Evolutionary conservation across 2,329 filamentous ascomycete genomes (phyloP).

Genomic region (Monilinia fructigena): DNA sequence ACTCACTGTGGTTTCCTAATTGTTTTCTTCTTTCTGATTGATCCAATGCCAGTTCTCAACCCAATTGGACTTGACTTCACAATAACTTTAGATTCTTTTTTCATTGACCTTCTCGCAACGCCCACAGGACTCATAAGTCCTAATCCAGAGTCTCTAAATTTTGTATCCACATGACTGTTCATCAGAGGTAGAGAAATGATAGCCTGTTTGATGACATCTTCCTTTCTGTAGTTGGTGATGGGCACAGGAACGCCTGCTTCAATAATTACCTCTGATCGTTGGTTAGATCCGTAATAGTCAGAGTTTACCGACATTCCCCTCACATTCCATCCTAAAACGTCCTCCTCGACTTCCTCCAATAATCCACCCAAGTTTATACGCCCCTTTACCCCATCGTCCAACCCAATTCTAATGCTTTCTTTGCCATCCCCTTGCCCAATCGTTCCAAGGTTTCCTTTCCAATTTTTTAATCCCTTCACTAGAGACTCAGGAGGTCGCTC

Average conservation of each 20-base stretch:
- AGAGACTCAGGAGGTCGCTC: neutral
- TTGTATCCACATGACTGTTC: neutral
- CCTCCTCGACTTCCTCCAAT: conserved; percentile 15
- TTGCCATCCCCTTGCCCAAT: neutral
- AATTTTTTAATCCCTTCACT: too few species aligned
- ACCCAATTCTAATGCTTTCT: neutral
- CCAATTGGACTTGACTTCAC: neutral
- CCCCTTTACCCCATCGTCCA: neutral
- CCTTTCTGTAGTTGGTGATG: conserved; percentile 8
- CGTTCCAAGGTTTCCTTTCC: neutral
- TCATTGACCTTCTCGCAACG: neutral
- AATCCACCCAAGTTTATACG: conserved; percentile 5
- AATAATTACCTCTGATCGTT: neutral
- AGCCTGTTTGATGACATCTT: neutral
- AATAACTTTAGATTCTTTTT: neutral
- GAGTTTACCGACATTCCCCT: conserved; percentile 3
- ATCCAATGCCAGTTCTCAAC: conserved; percentile 11
- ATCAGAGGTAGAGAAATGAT: neutral
- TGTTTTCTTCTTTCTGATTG: neutral
- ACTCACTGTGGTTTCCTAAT: conserved; percentile 7
- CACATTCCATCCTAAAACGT: conserved; percentile 15
- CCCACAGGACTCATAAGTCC: conserved; percentile 2
- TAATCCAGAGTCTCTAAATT: conserved; percentile 19
- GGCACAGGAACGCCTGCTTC: neutral
- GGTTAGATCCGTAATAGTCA: conserved; percentile 1